Base-by-base conservation (phyloP, 768 basidiomycete species). In the Rhizopogon vesiculosus region DNA sequence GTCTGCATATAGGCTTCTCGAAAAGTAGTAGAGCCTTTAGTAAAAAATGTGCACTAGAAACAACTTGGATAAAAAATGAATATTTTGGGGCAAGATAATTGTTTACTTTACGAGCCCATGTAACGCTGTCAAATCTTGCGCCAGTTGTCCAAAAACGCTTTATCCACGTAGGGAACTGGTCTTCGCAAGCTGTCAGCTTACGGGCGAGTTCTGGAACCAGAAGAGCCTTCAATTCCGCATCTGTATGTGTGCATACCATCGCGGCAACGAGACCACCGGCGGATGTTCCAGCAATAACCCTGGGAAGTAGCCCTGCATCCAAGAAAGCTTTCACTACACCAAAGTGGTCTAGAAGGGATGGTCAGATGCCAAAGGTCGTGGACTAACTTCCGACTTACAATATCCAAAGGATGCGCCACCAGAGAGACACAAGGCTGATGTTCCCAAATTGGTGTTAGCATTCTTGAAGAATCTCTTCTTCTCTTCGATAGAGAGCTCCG, bases 391-490 rank as follows among this genome's bases (percentile, higher is more conserved):
- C 22, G n/a, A 62, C 84, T 65, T 70, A 87, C 93, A 98, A 67
- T 96, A 97, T 8, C 93, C 94, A 66, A 98, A 96, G 1, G 88
- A 86, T 7, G 91, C 97, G 6, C 97, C 96, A 15, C 97, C 97
- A n/a, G 91, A 93, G 10, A 99, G 79, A 69, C 96, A 98, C 5
- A 99, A 74, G 0, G 97, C 96, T 41, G 91, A 89, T 3, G 89
- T 84, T 68, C 96, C 96, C 10, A 95, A 78, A 72, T 97, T 95
- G 46, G 89, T 87, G 66, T 91, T 93, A 44, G 87, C 83, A 58
- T 81, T 86, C 67, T 89, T 89, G 76, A 97, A 98, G 68, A 99
- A 98, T 9, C 86, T 81, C 61, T 83, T 83, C 75, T 98, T 98
- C 72, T 98, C 94, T 54, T 97, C 91, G 13, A 84, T 73, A 0